Percentiles rank a stretch among this genome's conserved stretches.
These are phyloP conservation scores for Aureobasidium subglaciale DNA, from an alignment of 2,329 filamentous ascomycete species.

Conservation along the genomic window DNA sequence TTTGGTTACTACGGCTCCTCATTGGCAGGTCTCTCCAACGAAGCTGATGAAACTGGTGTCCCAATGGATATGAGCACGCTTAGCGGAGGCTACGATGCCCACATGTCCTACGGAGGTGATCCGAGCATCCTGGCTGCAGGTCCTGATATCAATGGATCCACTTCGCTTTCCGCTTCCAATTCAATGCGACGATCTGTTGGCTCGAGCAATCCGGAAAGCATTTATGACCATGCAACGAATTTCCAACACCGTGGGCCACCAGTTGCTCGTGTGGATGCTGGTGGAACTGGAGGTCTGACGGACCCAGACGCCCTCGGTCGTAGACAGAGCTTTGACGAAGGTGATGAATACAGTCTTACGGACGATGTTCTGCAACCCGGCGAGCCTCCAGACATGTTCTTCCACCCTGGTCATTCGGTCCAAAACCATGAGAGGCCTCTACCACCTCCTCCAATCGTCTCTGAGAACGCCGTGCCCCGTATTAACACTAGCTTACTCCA, in stretches of 20 bases:
- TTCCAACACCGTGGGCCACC: constrained; percentile 51
- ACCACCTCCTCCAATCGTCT: constrained; percentile 54
- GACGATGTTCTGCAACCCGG: constrained; percentile 32
- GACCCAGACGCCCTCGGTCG: constrained; percentile 58
- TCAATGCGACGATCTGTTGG: constrained; percentile 39
- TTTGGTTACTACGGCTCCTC: constrained; percentile 24
- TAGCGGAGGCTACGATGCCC: constrained; percentile 62
- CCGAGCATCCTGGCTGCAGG: constrained; percentile 34
- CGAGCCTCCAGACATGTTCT: constrained; percentile 85
- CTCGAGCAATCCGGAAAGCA: constrained; percentile 34
- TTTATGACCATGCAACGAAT: constrained; percentile 40
- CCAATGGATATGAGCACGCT: constrained; percentile 66
- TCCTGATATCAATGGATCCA: constrained; percentile 26
- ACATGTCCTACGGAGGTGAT: constrained; percentile 54
- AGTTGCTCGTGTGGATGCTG: constrained; percentile 73
- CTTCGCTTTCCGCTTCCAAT: constrained; percentile 35
- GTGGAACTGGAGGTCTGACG: constrained; percentile 81
- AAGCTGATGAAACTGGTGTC: constrained; percentile 60
- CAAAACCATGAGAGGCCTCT: constrained; percentile 54
- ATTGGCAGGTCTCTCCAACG: constrained; percentile 34
- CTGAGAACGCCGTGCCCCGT: constrained; percentile 40
- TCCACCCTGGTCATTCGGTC: constrained; percentile 60
- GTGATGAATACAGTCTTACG: constrained; percentile 60
- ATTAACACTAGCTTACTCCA: constrained; percentile 22
- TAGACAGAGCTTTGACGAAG: constrained; percentile 84